Conservation (phyloP, 768 basidiomycete species). For the Hericium rajendrae region DNA sequence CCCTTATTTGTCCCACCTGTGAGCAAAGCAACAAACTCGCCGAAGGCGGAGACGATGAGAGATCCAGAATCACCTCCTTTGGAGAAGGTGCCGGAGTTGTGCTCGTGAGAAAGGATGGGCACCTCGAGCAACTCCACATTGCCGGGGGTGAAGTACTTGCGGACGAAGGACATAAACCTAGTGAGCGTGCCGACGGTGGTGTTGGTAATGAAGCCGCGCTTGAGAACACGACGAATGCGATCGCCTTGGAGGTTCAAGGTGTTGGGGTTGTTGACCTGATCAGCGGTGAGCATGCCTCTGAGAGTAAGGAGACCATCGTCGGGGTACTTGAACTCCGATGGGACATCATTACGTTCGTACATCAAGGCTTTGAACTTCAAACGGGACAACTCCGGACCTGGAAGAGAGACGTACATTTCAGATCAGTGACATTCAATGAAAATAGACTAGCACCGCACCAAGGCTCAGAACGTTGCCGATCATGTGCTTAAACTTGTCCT, state of each 20-base stretch:
- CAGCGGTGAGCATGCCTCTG: slow-evolving; percentile 16
- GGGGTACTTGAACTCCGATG: slow-evolving; percentile 20
- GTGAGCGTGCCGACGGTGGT: slow-evolving; percentile 17
- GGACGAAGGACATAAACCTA: slow-evolving; percentile 14
- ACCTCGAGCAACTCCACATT: slow-evolving; percentile 16
- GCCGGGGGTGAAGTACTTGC: slow-evolving; percentile 15
- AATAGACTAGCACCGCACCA: slow-evolving; percentile 13
- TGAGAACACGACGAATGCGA: slow-evolving; percentile 16
- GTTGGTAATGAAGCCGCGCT: slow-evolving; percentile 15
- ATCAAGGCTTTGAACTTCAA: slow-evolving; percentile 11
- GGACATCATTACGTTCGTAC: slow-evolving; percentile 14
- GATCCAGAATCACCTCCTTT: slow-evolving; percentile 19
- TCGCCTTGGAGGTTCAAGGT: slow-evolving; percentile 15
- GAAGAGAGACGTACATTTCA: slow-evolving; percentile 8
- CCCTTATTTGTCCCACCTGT: slow-evolving; percentile 16
- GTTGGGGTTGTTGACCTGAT: slow-evolving; percentile 15
- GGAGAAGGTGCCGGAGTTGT: slow-evolving; percentile 16
- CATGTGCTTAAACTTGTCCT: slow-evolving; percentile 17
- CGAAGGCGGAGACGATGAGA: slow-evolving; percentile 13
- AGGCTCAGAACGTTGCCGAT: slow-evolving; percentile 19
- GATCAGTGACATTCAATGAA: slow-evolving; percentile 8
- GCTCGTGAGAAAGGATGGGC: slow-evolving; percentile 15
- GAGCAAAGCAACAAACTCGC: slow-evolving; percentile 14
- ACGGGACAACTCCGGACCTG: slow-evolving; percentile 11
- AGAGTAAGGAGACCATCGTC: slow-evolving; percentile 15